Percentiles rank a stretch among this genome's conserved stretches.
phyloP scores from a whole-genome alignment of 345 rosid species.

The Eucalyptus sp. region DNA sequence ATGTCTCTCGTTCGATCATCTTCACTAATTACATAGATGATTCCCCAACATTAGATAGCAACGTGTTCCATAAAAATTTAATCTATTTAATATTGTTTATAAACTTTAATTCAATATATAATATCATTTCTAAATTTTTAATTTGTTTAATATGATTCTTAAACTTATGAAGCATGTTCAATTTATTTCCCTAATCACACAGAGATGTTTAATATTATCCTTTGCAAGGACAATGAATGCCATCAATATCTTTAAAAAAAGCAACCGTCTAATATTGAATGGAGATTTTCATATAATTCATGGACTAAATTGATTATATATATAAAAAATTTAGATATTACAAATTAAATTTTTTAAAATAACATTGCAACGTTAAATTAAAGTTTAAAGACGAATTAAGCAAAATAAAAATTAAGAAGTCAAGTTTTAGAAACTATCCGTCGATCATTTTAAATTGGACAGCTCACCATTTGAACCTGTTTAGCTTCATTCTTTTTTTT shows the following conservation, averaged over 20 bases:
- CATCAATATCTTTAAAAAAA: no score
- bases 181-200: accelerated
- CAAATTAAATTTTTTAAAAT: accelerated
- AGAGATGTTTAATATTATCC: no score
- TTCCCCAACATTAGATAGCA: background rate
- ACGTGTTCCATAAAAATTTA: no score
- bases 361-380: accelerated
- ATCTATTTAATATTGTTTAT: accelerated
- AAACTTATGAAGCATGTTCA: no score
- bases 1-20: background rate
- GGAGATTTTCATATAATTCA: no score
- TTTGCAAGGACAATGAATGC: accelerated
- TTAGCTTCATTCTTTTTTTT: background rate
- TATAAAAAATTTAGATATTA: accelerated
- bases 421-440: background rate
- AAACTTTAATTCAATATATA: no score
- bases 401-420: no score
- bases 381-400: no score
- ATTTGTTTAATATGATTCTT: no score
- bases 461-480: background rate
- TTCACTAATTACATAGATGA: no score
- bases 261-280: accelerated
- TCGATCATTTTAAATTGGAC: background rate
- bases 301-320: no score
- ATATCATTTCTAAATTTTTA: accelerated